phyloP scores from a whole-genome alignment of 768 basidiomycete species.

The Wakefieldia striispora region DNA sequence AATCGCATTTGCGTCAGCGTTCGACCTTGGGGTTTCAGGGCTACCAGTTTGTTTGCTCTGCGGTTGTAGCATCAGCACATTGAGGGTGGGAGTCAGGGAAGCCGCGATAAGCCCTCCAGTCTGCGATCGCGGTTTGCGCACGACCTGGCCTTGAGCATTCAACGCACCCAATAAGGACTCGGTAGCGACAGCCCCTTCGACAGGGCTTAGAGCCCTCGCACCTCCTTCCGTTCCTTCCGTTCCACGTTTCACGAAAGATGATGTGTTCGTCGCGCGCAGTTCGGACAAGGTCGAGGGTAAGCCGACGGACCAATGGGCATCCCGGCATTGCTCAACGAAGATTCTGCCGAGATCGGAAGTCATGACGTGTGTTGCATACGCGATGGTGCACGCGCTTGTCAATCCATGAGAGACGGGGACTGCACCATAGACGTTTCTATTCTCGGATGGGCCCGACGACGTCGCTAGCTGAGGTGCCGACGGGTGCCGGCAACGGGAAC shows the following conservation, averaged over 20 bases:
- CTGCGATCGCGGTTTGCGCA: slow-evolving; percentile 36
- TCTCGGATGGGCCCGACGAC: slow-evolving; percentile 15
- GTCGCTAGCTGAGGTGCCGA: slow-evolving; percentile 31
- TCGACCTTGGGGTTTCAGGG: slow-evolving; percentile 20
- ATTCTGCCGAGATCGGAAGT: slow-evolving; percentile 73
- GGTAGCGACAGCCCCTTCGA: slow-evolving; percentile 42
- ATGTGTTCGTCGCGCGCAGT: slow-evolving; percentile 66
- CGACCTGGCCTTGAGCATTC: slow-evolving; percentile 32
- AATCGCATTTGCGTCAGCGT: slow-evolving; percentile 10
- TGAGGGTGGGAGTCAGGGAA: slow-evolving; percentile 57
- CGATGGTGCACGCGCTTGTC: slow-evolving; percentile 55
- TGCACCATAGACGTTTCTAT: slow-evolving; percentile 29
- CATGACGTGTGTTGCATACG: slow-evolving; percentile 86
- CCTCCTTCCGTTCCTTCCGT: slow-evolving; percentile 37
- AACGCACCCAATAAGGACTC: slow-evolving; percentile 48
- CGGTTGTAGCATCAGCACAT: slow-evolving; percentile 54
- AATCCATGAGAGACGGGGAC: slow-evolving; percentile 23
- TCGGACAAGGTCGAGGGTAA: slow-evolving; percentile 67
- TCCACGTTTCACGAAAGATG: slow-evolving; percentile 39
- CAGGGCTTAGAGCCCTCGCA: slow-evolving; percentile 37
- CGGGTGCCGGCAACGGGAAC: slow-evolving; percentile 14
- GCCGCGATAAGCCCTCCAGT: slow-evolving; percentile 36
- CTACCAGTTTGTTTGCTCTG: slow-evolving; percentile 40
- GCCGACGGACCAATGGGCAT: slow-evolving; percentile 59
- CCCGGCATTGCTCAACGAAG: slow-evolving; percentile 65